Conservation (phyloP, 208 protist genomes). For the Novymonas esmeraldas region DNA sequence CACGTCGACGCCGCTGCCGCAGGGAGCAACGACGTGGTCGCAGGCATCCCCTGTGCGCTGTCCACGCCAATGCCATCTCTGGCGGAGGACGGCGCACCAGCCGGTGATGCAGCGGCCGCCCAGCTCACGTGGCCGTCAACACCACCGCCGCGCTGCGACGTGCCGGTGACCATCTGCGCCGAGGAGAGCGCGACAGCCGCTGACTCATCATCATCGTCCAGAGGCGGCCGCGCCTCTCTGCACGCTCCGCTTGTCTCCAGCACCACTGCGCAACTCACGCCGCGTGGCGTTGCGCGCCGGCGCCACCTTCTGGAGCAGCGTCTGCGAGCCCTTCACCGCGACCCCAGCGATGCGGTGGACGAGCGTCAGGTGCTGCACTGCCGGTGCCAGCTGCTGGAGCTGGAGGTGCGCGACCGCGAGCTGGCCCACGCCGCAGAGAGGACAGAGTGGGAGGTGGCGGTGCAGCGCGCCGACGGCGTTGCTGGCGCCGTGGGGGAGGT, state of each 20-base stretch:
- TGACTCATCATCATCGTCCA: not conserved
- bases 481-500: constrained; percentile 17
- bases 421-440: constrained; percentile 7
- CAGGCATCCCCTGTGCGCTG: not conserved
- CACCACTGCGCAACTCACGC: constrained; percentile 12
- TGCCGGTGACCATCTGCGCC: too few species aligned
- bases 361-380: constrained; percentile 19
- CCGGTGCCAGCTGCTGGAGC: constrained; percentile 17
- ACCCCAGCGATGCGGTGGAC: not conserved
- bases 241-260: constrained; percentile 2
- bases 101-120: too few species aligned
- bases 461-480: constrained; percentile 8
- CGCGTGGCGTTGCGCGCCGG: constrained; percentile 6
- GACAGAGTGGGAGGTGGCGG: constrained; percentile 16
- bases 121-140: too few species aligned
- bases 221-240: not conserved
- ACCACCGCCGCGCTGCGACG: too few species aligned
- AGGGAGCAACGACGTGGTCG: not conserved
- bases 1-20: not conserved
- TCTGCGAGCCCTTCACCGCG: not conserved
- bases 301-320: not conserved
- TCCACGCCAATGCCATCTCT: too few species aligned
- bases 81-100: too few species aligned
- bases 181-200: not conserved
- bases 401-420: constrained; percentile 25